Base-by-base conservation (phyloP, 2,329 filamentous ascomycete genomes). In the Gnomoniopsis sp. region DNA sequence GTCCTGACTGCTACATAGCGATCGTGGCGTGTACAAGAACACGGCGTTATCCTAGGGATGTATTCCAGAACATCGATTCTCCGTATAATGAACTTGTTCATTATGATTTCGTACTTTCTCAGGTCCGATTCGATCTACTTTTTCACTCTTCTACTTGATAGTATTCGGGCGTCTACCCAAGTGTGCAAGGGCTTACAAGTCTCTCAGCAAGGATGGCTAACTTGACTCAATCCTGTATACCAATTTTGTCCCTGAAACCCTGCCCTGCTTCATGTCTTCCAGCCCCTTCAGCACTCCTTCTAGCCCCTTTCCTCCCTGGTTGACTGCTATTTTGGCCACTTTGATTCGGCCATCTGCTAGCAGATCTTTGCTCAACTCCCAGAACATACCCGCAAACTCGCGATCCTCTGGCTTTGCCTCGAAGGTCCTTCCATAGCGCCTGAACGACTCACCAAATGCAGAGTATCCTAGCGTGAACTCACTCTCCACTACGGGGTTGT, bases 221-320 rank as follows among this genome's bases (percentile, higher is more conserved):
- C 12, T 15, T 19, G 19, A 19, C 51, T 53, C 57, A 3, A 72
- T 48, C 19, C 66, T 71, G 62, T 74, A 76, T 14, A 76, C 74
- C 64, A 77, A 62, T 67, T 77, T 77, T 58, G 65, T 67, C 10
- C 68, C 74, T 62, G 71, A 74, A 21, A 77, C 69, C 67, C 66
- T 69, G 15, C 66, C 66, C 23, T 62, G 60, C 63, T 60, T 69
- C 62, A 72, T 50, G 34, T 71, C 67, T 54, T 68, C 33, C 61
- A 72, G n/a, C 2, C 72, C 71, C 15, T 58, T 62, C 51, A 70
- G 19, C 34, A 71, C 67, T 2, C 70, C 70, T 53, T 72, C 68
- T 21, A 73, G 57, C 8, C 70, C 70, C 51, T 55, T 57, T 8
- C 70, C 69, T 10, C 67, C 69, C 11, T 64, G 62, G 49, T 70